phyloP scores from a whole-genome alignment of 2,329 filamentous ascomycete genomes.

The Fusarium abutilonis region DNA sequence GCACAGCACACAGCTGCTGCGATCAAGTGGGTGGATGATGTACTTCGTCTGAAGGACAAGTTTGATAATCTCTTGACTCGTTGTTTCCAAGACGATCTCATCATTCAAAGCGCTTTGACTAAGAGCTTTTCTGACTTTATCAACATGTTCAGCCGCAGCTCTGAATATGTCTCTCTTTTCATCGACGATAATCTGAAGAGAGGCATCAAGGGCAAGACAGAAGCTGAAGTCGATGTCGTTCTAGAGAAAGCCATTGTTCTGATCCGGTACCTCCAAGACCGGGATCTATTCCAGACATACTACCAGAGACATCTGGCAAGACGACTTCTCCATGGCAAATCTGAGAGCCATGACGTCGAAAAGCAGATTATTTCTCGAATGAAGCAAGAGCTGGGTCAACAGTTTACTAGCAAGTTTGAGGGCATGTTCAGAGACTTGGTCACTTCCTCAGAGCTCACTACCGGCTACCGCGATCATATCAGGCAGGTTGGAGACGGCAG shows the following conservation, averaged over 20 bases:
- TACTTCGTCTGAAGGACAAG: slow-evolving; percentile 84
- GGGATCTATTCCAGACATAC: slow-evolving; percentile 95
- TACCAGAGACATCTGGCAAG: slow-evolving; percentile 97
- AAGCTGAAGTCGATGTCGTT: slow-evolving; percentile 82
- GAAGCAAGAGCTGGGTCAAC: slow-evolving; percentile 95
- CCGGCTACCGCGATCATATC: slow-evolving; percentile 77
- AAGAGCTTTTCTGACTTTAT: slow-evolving; percentile 93
- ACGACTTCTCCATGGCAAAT: slow-evolving; percentile 86
- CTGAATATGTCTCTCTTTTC: slow-evolving; percentile 94
- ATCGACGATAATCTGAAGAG: slow-evolving; percentile 97
- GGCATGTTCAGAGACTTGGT: slow-evolving; percentile 98
- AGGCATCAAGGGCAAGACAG: slow-evolving; percentile 91
- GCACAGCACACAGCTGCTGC: slow-evolving; percentile 88
- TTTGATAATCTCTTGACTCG: slow-evolving; percentile 81
- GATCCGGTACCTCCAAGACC: slow-evolving; percentile 87
- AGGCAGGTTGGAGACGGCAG: slow-evolving; percentile 59
- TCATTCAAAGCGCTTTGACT: slow-evolving; percentile 82
- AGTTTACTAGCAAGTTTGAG: slow-evolving; percentile 92
- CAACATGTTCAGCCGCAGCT: slow-evolving; percentile 84
- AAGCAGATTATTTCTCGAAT: slow-evolving; percentile 96
- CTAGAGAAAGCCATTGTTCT: slow-evolving; percentile 90
- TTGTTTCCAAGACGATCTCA: slow-evolving; percentile 79
- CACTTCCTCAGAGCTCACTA: slow-evolving; percentile 83
- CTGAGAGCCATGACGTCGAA: slow-evolving; percentile 90
- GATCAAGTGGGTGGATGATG: slow-evolving; percentile 94